Percentiles rank a stretch among this genome's conserved stretches.
Conservation (phyloP, 169 alveolate genomes). For the Babesia caballi region DNA sequence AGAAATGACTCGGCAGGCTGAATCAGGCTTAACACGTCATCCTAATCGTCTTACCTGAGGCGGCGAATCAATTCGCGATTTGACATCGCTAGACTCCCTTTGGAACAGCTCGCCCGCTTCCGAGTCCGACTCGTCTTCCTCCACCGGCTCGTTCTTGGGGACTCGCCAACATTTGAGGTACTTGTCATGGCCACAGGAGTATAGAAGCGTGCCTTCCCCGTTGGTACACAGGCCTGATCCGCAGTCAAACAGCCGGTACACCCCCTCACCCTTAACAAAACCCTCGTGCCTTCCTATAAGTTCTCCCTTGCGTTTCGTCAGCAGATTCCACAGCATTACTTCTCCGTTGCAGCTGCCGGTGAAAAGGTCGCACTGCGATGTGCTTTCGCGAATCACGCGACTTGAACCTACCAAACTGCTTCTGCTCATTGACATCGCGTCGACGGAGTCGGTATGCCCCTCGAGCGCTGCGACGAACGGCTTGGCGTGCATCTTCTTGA, state of each 20-base stretch:
- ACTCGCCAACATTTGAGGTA: constrained; percentile 75
- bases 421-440: constrained; percentile 83
- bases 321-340: constrained; percentile 91
- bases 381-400: background rate
- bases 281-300: constrained; percentile 91
- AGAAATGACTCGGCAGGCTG: constrained; percentile 42
- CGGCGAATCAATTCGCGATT: background rate
- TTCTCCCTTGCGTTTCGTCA: constrained; percentile 80
- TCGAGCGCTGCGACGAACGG: constrained; percentile 93
- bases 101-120: background rate
- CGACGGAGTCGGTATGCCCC: constrained; percentile 96
- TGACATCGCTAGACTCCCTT: constrained; percentile 9
- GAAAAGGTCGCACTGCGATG: constrained; percentile 75
- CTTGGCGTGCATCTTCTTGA: constrained; percentile 95
- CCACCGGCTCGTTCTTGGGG: constrained; percentile 53
- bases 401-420: constrained; percentile 44
- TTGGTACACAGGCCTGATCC: constrained; percentile 79
- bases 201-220: constrained; percentile 70
- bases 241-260: background rate
- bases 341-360: constrained; percentile 97
- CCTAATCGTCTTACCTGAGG: background rate
- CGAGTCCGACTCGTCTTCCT: constrained; percentile 51
- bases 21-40: background rate
- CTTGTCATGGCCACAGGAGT: constrained; percentile 93
- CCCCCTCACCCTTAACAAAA: constrained; percentile 82